Percentiles rank a stretch among this genome's conserved stretches.
phyloP scores from a whole-genome alignment of 345 rosid genomes.

The Gossypium ekmanianum region DNA sequence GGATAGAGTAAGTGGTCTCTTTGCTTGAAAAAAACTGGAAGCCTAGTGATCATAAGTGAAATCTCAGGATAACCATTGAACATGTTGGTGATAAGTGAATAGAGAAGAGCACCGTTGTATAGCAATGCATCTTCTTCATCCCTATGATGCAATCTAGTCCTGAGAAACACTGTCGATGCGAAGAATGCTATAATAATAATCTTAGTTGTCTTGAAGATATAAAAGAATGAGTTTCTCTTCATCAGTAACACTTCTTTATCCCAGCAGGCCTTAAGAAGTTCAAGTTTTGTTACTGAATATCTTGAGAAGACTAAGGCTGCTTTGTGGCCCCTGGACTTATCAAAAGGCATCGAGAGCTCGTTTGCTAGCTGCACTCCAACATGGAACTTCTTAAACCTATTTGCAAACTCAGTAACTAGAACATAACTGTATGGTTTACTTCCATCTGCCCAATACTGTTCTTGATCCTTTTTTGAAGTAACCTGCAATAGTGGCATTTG shows the following conservation, averaged over 20 bases:
- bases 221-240: conserved; percentile 60
- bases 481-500: conserved; percentile 39
- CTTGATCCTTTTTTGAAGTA: conserved; percentile 83
- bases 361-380: conserved; percentile 51
- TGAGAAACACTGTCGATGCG: conserved; percentile 55
- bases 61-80: conserved; percentile 89
- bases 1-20: conserved; percentile 83
- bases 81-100: conserved; percentile 55
- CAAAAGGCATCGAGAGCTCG: conserved; percentile 56
- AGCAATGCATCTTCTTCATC: conserved; percentile 50
- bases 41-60: conserved; percentile 55
- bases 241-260: conserved; percentile 71
- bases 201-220: conserved; percentile 64
- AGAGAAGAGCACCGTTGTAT: conserved; percentile 47
- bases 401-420: conserved; percentile 53
- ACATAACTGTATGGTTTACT: conserved; percentile 55
- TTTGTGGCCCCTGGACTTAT: conserved; percentile 53
- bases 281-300: conserved; percentile 53
- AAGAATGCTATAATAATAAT: conserved; percentile 55
- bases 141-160: conserved; percentile 53
- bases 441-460: conserved; percentile 74
- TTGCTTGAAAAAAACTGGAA: conserved; percentile 91
- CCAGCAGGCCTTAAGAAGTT: conserved; percentile 67
- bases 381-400: conserved; percentile 58
- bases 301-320: conserved; percentile 66